Percentiles rank a stretch among this genome's conserved stretches.
phyloP scores from a whole-genome alignment of 2,329 filamentous ascomycete species.

The Talaromyces sp. region DNA sequence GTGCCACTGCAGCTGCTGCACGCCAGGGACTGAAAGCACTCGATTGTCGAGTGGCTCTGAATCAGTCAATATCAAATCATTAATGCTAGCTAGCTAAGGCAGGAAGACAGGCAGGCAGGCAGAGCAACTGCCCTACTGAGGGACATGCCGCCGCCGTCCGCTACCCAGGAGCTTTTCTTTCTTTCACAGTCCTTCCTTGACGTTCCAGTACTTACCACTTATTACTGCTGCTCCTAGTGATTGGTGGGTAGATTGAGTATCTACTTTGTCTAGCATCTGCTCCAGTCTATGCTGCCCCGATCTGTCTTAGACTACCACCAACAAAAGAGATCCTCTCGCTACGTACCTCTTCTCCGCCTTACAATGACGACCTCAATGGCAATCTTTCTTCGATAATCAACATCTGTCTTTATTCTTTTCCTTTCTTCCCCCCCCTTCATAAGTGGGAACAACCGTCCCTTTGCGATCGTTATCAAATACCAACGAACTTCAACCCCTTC shows the following conservation, averaged over 20 bases:
- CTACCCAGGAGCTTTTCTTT: constrained; percentile 3
- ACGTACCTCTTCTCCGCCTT: not conserved
- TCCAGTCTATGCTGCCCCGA: constrained; percentile 4
- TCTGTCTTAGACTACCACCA: constrained; percentile 3
- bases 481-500: not conserved
- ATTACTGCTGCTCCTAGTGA: not conserved
- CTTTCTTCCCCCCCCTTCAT: not conserved
- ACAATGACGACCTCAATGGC: constrained; percentile 6
- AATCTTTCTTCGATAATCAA: not conserved
- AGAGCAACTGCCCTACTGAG: constrained; percentile 1
- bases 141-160: constrained; percentile 5
- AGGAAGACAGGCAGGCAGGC: not conserved
- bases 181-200: not conserved
- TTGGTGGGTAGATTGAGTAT: no score
- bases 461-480: not conserved
- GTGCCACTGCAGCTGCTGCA: constrained; percentile 6
- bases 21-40: constrained; percentile 3
- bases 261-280: not conserved
- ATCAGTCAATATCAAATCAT: not conserved
- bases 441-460: not conserved
- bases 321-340: not conserved
- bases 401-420: not conserved
- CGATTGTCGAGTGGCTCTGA: not conserved
- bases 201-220: not conserved
- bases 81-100: not conserved